A percentile compares a stretch with the other conserved stretches of the same genome.
Evolutionary conservation across 768 basidiomycete species (phyloP).

Genomic region (Psilocybe sp.): DNA sequence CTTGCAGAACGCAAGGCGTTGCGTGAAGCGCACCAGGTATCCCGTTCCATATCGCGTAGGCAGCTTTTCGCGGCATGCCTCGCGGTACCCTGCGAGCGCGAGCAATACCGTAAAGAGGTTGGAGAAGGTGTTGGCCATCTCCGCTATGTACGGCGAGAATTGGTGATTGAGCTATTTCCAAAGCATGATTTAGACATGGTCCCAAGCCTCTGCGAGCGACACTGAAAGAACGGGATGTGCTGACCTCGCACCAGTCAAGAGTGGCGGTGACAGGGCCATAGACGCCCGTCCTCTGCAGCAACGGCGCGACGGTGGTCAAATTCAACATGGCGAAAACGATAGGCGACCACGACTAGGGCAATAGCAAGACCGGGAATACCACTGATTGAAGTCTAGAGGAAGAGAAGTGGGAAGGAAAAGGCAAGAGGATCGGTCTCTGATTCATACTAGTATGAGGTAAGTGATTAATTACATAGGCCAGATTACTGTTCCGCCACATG

Average conservation of each 20-base stretch:
- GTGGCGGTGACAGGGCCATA: slow-evolving; percentile 71
- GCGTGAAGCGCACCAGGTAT: slow-evolving; percentile 23
- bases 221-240: slow-evolving; percentile 2
- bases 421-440: background rate
- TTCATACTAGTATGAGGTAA: background rate
- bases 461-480: background rate
- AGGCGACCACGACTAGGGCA: background rate
- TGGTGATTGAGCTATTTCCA: slow-evolving; percentile 65
- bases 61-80: slow-evolving; percentile 29
- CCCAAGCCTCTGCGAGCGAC: background rate
- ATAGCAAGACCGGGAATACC: too few species aligned
- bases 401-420: background rate
- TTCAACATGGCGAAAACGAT: slow-evolving; percentile 27
- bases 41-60: slow-evolving; percentile 42
- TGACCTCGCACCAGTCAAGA: slow-evolving; percentile 73
- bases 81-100: slow-evolving; percentile 46
- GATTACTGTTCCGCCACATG: background rate
- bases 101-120: slow-evolving; percentile 61
- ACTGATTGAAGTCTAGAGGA: background rate
- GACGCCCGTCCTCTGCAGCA: slow-evolving; percentile 38
- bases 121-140: slow-evolving; percentile 72
- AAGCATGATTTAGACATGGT: background rate
- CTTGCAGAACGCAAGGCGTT: background rate
- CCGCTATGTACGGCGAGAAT: slow-evolving; percentile 74
- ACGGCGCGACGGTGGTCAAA: slow-evolving; percentile 29